A percentile compares a stretch with the other conserved stretches of the same genome.
phyloP scores from a whole-genome alignment of 345 rosid genomes.

The Anacardium occidentale region DNA sequence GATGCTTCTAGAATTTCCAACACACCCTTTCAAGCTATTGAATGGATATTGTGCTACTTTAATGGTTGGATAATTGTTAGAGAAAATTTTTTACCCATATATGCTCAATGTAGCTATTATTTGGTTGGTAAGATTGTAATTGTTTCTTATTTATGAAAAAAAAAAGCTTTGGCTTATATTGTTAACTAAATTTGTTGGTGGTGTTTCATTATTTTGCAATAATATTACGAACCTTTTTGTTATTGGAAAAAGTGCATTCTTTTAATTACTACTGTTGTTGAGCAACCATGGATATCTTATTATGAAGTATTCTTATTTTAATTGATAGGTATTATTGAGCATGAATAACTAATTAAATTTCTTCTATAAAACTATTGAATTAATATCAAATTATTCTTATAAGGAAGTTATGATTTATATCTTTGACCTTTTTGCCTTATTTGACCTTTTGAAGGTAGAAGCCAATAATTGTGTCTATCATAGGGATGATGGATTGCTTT shows the following conservation, averaged over 20 bases:
- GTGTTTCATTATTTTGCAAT: no score
- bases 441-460: conserved; percentile 73
- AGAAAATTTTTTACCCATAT: no score
- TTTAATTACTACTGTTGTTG: background rate
- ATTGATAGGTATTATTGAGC: background rate
- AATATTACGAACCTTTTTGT: no score
- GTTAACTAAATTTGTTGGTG: no score
- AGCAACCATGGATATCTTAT: background rate
- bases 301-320: background rate
- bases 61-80: no score
- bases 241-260: background rate
- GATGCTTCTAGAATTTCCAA: no score
- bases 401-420: background rate
- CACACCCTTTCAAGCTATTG: no score
- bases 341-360: background rate
- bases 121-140: no score
- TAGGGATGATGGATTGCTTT: conserved; percentile 88
- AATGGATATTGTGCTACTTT: no score
- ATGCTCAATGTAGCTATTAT: no score
- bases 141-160: no score
- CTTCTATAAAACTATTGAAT: background rate
- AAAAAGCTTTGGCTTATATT: no score
- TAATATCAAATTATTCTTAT: background rate
- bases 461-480: conserved; percentile 91
- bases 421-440: conserved; percentile 17